A percentile compares a stretch with the other conserved stretches of the same genome.
These are phyloP conservation scores for Pisolithus orientalis DNA, from an alignment of 768 basidiomycete species.

Conservation along the genomic window DNA sequence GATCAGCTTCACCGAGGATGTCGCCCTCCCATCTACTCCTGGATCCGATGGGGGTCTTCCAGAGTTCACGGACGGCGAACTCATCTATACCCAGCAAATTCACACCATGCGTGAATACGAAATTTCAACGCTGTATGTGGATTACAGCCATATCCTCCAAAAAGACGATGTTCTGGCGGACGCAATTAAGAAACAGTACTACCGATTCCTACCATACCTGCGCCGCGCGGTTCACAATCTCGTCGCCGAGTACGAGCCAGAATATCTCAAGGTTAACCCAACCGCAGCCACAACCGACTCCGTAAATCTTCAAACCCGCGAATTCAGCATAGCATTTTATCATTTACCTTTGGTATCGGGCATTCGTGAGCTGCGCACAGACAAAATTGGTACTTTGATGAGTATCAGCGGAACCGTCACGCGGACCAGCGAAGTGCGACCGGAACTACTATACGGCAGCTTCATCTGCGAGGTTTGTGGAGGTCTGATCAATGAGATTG, in stretches of 20 bases:
- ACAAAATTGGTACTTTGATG: slow-evolving; percentile 90
- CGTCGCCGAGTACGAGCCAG: slow-evolving; percentile 84
- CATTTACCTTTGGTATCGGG: slow-evolving; percentile 90
- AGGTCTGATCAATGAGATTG: slow-evolving; percentile 84
- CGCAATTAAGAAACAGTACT: slow-evolving; percentile 92
- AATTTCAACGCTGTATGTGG: slow-evolving; percentile 93
- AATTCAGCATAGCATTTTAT: slow-evolving; percentile 95
- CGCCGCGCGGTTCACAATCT: slow-evolving; percentile 87
- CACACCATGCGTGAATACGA: slow-evolving; percentile 93
- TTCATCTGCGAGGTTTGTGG: slow-evolving; percentile 90
- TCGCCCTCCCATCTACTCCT: slow-evolving; percentile 75
- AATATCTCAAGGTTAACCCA: slow-evolving; percentile 92
- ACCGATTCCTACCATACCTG: slow-evolving; percentile 93
- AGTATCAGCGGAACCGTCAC: slow-evolving; percentile 97
- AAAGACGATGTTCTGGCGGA: slow-evolving; percentile 90
- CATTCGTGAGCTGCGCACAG: slow-evolving; percentile 89
- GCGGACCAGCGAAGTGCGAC: slow-evolving; percentile 93
- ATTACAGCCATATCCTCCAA: slow-evolving; percentile 85
- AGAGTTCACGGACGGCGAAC: slow-evolving; percentile 51
- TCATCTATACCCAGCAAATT: slow-evolving; percentile 88
- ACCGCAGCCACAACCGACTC: slow-evolving; percentile 84
- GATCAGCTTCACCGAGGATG: slow-evolving; percentile 74
- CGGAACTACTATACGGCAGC: slow-evolving; percentile 88
- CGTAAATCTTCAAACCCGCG: slow-evolving; percentile 82
- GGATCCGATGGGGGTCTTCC: slow-evolving; percentile 63